Evolutionary conservation across 192 early-diverging fungal species (phyloP).

Genomic region (Irineochytrium annulatum): DNA sequence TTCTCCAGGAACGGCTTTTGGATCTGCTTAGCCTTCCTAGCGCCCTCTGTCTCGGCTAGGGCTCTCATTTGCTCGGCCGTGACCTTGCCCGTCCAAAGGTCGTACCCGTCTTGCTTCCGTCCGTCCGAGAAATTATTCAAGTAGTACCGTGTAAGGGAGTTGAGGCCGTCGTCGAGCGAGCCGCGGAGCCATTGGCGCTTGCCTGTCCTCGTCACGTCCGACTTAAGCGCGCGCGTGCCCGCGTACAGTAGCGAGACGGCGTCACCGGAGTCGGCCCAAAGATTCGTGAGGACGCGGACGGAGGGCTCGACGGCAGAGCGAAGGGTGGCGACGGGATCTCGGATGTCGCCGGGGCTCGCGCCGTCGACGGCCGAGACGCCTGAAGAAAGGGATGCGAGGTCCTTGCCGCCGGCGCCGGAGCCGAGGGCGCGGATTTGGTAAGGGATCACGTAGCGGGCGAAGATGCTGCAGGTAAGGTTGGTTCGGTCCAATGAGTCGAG

Average conservation of each 20-base stretch:
- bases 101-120: constrained; percentile 47
- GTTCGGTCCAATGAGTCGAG: constrained; percentile 55
- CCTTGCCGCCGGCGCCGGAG: constrained; percentile 5
- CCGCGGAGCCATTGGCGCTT: constrained; percentile 36
- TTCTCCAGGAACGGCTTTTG: constrained; percentile 34
- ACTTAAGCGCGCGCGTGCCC: constrained; percentile 51
- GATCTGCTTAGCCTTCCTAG: constrained; percentile 22
- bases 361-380: constrained; percentile 21
- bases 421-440: constrained; percentile 42
- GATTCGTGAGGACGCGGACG: constrained; percentile 25
- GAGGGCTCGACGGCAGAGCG: constrained; percentile 23
- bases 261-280: constrained; percentile 57
- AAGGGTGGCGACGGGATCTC: constrained; percentile 27
- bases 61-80: constrained; percentile 1
- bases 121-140: constrained; percentile 54
- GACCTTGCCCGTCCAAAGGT: constrained; percentile 46
- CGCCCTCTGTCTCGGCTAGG: constrained; percentile 26
- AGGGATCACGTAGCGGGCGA: constrained; percentile 45
- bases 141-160: constrained; percentile 53
- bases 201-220: constrained; percentile 39
- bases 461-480: constrained; percentile 48
- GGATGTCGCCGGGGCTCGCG: constrained; percentile 28
- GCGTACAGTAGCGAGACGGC: constrained; percentile 51
- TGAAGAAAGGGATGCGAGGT: constrained; percentile 9
- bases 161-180: constrained; percentile 44